Conservation (phyloP, 768 basidiomycete species). For the Tricholoma sp. region DNA sequence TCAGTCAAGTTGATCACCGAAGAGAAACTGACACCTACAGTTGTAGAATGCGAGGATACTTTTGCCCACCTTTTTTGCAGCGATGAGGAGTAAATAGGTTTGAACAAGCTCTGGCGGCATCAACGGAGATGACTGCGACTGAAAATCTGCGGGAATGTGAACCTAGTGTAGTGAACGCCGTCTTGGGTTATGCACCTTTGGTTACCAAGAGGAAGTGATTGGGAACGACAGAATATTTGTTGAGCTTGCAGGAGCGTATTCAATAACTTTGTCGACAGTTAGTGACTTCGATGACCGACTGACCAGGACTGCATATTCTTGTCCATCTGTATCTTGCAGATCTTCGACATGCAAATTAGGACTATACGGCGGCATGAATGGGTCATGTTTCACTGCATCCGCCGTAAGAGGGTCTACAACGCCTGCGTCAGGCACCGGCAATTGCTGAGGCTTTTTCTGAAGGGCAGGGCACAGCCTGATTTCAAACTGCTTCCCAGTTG, state of each 20-base stretch:
- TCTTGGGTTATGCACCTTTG: slow-evolving; percentile 50
- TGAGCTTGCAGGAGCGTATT: slow-evolving; percentile 46
- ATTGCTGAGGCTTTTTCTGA: slow-evolving; percentile 65
- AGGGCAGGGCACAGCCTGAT: slow-evolving; percentile 82
- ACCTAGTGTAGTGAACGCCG: not conserved
- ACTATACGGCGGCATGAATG: slow-evolving; percentile 86
- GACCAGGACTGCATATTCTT: slow-evolving; percentile 68
- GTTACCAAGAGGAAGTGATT: slow-evolving; percentile 86
- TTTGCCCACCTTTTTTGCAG: slow-evolving; percentile 56
- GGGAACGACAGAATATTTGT: slow-evolving; percentile 81
- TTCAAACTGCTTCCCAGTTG: slow-evolving; percentile 57
- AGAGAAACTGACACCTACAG: slow-evolving; percentile 40
- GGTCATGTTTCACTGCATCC: slow-evolving; percentile 42
- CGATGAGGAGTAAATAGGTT: slow-evolving; percentile 66
- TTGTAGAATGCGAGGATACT: slow-evolving; percentile 86
- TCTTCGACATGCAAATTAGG: slow-evolving; percentile 73
- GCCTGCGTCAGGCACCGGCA: slow-evolving; percentile 29
- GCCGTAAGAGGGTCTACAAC: slow-evolving; percentile 22
- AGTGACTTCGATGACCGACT: slow-evolving; percentile 17
- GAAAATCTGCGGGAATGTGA: slow-evolving; percentile 48
- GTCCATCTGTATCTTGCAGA: slow-evolving; percentile 55
- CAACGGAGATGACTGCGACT: slow-evolving; percentile 75
- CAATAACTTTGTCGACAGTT: not conserved
- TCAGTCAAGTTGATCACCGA: not conserved
- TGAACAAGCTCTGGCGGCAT: slow-evolving; percentile 75